phyloP scores from a whole-genome alignment of 306 rosid species.

The Myrica gale region DNA sequence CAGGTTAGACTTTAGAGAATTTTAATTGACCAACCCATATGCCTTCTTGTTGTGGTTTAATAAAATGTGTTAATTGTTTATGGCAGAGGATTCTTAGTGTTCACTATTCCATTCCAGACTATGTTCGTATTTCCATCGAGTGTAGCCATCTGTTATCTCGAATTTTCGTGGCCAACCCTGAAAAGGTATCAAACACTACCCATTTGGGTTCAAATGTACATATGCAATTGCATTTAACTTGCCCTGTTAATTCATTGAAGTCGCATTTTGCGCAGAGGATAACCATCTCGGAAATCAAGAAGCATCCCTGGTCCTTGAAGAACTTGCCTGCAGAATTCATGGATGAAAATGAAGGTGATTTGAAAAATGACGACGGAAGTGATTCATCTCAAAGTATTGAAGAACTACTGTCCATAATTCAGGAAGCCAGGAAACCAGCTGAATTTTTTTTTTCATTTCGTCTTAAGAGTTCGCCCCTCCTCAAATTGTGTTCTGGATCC shows the following conservation, averaged over 20 bases:
- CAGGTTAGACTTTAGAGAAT: conserved; percentile 45
- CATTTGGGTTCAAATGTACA: background rate
- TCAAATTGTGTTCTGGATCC: too few species aligned
- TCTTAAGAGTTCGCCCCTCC: too few species aligned
- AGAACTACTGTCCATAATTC: conserved; percentile 65
- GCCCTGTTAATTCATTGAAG: background rate
- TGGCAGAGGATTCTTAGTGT: conserved; percentile 91
- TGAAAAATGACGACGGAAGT: conserved; percentile 30
- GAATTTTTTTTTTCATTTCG: too few species aligned
- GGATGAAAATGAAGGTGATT: conserved; percentile 37
- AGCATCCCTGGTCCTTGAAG: conserved; percentile 72
- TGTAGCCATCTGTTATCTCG: conserved; percentile 84
- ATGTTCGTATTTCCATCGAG: conserved; percentile 66
- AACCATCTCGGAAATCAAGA: conserved; percentile 74
- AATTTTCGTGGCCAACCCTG: conserved; percentile 78
- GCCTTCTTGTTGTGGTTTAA: conserved; percentile 1
- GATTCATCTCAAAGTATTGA: conserved; percentile 51
- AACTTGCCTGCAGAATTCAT: conserved; percentile 72
- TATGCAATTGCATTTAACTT: too few species aligned
- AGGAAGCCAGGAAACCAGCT: conserved; percentile 62
- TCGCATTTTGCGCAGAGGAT: conserved; percentile 63
- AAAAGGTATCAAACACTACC: conserved; percentile 48
- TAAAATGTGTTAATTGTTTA: conserved; percentile 16
- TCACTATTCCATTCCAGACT: conserved; percentile 81
- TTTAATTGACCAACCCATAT: background rate